Base-by-base conservation (phyloP, 2,329 filamentous ascomycete species). In the Hypoxylon sp. region DNA sequence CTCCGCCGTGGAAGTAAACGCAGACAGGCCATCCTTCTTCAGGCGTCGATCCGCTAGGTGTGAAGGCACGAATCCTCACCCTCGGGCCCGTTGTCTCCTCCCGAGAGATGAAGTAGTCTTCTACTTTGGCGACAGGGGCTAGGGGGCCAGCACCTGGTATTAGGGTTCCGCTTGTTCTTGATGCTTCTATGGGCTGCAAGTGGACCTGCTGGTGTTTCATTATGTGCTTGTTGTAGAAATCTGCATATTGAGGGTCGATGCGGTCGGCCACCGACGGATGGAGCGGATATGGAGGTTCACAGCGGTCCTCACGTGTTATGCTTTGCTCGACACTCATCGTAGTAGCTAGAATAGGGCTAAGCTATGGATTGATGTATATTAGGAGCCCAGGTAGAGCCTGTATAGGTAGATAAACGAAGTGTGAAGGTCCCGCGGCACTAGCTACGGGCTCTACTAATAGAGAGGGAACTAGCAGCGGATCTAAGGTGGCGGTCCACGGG, bases 1-100 rank as follows among this genome's bases (percentile, higher is more conserved):
- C 86, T 0, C 85, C 85, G 3, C 85, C 86, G 68, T 88, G 86
- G 69, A 82, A 85, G 72, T 86, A 89, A 2, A 88, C 68, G 72
- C 84, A 81, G 6, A 83, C 80, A 1, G 85, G 85, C 85, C 85
- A 88, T 24, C 86, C 85, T 0, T 67, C 70, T 0, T 70, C 74
- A 0, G 84, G 84, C 9, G 62, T 77, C 4, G 77, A 65, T 0
- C 82, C 82, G 4, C 74, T 71, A 0, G 86, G 85, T 1, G 81
- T 85, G 67, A 87, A 88, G 32, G 78, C 80, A 14, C 85, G 79
- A 12, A 87, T 71, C 1, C 67, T 68, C n/a, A 87, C 73, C 18
- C 82, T 76, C 0, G 82, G 82, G 0, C 84, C 85, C n/a, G 77
- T 71, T 48, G 80, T 83, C 55, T 81, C 79, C 46, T 74, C 77